Percentiles rank a stretch among this genome's conserved stretches.
These are phyloP conservation scores for Chlamydomonas incerta DNA, from an alignment of 139 green algal species.

Conservation along the genomic window DNA sequence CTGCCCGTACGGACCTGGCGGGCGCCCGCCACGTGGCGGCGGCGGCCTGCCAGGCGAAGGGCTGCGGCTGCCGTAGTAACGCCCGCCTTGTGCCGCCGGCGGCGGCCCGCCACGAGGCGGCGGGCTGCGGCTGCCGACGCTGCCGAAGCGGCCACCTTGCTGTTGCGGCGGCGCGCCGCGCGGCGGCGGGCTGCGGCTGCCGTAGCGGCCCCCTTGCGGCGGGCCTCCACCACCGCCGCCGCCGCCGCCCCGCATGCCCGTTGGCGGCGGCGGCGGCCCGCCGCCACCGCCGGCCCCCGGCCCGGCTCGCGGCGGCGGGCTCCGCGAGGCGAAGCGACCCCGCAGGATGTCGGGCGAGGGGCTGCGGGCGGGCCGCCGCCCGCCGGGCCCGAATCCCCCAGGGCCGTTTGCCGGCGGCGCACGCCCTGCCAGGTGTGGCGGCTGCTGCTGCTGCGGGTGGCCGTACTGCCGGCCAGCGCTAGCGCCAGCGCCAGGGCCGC, in stretches of 20 bases:
- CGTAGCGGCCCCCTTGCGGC: too few species aligned
- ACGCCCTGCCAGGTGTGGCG: too few species aligned
- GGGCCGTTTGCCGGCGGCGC: too few species aligned
- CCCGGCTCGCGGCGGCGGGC: too few species aligned
- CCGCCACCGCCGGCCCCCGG: too few species aligned
- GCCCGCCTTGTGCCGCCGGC: constrained; percentile 8
- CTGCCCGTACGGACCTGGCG: neutral
- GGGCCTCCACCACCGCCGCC: neutral
- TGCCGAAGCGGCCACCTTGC: neutral
- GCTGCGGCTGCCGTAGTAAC: constrained; percentile 19
- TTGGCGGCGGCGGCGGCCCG: neutral
- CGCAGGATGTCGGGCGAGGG: too few species aligned
- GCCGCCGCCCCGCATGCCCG: neutral
- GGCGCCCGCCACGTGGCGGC: neutral
- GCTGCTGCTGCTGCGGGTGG: too few species aligned
- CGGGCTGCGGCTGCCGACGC: constrained; percentile 12
- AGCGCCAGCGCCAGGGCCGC: too few species aligned
- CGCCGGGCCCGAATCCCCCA: too few species aligned
- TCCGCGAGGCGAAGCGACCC: neutral
- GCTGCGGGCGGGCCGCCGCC: too few species aligned
- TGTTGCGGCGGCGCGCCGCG: neutral
- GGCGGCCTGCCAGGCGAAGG: neutral
- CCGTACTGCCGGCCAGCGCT: too few species aligned
- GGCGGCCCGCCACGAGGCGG: neutral
- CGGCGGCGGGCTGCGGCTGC: neutral